Percentiles rank a stretch among this genome's conserved stretches.
phyloP scores from a whole-genome alignment of 768 basidiomycete species.

The Pisolithus microcarpus region DNA sequence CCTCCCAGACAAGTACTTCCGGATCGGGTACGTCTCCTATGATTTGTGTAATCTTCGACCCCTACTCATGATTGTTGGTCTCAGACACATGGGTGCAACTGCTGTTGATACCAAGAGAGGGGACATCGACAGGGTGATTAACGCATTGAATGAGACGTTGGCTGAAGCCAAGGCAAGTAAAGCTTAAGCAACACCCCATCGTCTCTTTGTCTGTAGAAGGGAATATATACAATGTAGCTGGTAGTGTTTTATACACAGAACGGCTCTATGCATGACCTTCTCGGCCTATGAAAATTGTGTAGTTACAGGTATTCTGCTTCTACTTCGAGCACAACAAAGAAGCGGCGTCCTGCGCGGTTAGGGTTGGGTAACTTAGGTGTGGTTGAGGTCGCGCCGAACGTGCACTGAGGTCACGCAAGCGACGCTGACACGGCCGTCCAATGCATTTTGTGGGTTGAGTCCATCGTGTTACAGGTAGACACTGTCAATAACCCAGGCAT shows the following conservation, averaged over 20 bases:
- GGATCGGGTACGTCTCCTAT: slow-evolving; percentile 58
- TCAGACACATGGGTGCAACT: slow-evolving; percentile 86
- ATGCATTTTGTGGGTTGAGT: neutral
- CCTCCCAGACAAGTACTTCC: slow-evolving; percentile 75
- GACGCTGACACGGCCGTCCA: neutral
- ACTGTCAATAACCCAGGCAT: neutral
- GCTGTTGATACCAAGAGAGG: slow-evolving; percentile 62
- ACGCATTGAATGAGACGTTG: slow-evolving; percentile 55
- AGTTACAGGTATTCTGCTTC: too few relatives aligned
- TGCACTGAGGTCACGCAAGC: neutral
- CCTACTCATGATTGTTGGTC: neutral
- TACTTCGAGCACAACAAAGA: too few relatives aligned
- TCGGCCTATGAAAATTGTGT: too few relatives aligned
- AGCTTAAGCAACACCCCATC: neutral
- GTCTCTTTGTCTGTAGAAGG: neutral
- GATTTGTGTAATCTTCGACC: slow-evolving; percentile 4
- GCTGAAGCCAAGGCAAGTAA: slow-evolving; percentile 25
- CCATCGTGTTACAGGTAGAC: neutral
- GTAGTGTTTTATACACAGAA: too few relatives aligned
- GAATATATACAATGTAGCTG: neutral
- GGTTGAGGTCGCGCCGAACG: neutral
- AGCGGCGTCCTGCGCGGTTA: too few relatives aligned
- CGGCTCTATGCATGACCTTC: too few relatives aligned
- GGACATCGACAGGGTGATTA: slow-evolving; percentile 69
- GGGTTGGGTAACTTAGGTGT: neutral